Conservation (phyloP, 2,329 filamentous ascomycete species). For the Cytospora chrysosperma region DNA sequence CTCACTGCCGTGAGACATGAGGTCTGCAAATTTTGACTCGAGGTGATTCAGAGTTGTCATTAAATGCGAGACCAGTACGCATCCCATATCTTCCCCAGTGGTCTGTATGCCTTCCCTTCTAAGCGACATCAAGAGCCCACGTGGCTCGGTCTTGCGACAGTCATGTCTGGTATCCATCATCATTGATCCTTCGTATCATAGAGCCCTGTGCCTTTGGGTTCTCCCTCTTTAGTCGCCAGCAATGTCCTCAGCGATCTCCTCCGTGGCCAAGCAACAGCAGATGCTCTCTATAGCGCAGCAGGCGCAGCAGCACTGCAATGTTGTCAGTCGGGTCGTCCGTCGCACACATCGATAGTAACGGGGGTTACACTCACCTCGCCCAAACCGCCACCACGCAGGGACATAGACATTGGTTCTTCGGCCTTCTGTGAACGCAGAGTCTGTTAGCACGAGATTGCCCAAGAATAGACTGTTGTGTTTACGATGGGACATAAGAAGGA, state of each 20-base stretch:
- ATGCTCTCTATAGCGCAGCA: constrained; percentile 20
- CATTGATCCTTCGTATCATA: background rate
- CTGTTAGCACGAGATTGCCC: background rate
- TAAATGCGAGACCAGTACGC: background rate
- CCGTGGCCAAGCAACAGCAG: constrained; percentile 31
- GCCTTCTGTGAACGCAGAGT: constrained; percentile 11
- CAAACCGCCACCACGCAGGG: constrained; percentile 29
- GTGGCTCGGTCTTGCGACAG: background rate
- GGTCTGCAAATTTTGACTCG: too few relatives aligned
- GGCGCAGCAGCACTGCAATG: constrained; percentile 13
- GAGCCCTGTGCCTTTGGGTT: background rate
- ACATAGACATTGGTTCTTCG: constrained; percentile 29
- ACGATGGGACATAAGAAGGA: background rate
- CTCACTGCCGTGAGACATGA: background rate
- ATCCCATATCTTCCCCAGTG: background rate
- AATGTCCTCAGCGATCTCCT: constrained; percentile 26
- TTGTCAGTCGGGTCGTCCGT: background rate
- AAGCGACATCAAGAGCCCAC: background rate
- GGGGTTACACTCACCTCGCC: constrained; percentile 21
- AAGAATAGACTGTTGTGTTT: background rate
- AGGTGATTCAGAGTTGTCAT: background rate
- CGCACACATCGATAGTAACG: background rate
- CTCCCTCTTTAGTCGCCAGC: constrained; percentile 24
- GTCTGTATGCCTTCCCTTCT: constrained; percentile 22
- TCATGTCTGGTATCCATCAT: constrained; percentile 9